Evolutionary conservation across 1,284 basidiomycete species (phyloP).

Genomic region (Rhodotorula glutinis): DNA sequence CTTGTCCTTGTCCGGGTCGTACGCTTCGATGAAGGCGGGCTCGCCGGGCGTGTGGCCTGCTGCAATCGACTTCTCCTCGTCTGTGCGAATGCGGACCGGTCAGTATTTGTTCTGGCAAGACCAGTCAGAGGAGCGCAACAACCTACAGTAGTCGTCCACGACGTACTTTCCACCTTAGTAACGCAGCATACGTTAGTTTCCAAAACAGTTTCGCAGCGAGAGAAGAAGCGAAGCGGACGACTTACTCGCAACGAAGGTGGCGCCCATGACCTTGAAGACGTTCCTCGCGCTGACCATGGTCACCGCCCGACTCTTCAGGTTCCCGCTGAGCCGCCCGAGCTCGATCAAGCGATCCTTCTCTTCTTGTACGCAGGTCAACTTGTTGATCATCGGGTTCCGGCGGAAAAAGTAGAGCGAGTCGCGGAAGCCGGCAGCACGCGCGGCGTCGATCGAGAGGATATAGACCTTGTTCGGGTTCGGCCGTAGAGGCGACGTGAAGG

Average conservation of each 20-base stretch:
- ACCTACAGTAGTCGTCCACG: conserved; percentile 92
- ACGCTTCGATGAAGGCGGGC: conserved; percentile 41
- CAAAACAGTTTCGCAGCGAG: neutral
- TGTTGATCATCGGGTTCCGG: conserved; percentile 81
- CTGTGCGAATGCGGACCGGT: conserved; percentile 11
- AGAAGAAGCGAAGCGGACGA: neutral
- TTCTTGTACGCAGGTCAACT: conserved; percentile 75
- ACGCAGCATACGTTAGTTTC: neutral
- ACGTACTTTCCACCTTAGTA: conserved; percentile 78
- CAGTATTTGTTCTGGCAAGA: conserved; percentile 48
- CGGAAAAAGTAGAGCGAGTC: conserved; percentile 97
- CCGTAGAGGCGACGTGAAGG: conserved; percentile 76
- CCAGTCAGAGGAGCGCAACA: too few species aligned
- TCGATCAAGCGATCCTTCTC: conserved; percentile 91
- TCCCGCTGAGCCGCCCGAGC: conserved; percentile 78
- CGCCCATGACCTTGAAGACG: conserved; percentile 90
- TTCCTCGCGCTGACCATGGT: conserved; percentile 90
- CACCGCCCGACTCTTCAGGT: conserved; percentile 83
- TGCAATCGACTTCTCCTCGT: conserved; percentile 43
- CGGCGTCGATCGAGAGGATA: conserved; percentile 95
- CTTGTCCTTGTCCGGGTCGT: conserved; percentile 49
- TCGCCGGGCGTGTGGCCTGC: conserved; percentile 40
- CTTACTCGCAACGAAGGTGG: conserved; percentile 79
- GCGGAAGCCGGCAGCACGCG: conserved; percentile 88
- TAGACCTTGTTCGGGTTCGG: conserved; percentile 76